Evolutionary conservation across 2,329 filamentous ascomycete species (phyloP).

Genomic region (Fusarium scirpi): DNA sequence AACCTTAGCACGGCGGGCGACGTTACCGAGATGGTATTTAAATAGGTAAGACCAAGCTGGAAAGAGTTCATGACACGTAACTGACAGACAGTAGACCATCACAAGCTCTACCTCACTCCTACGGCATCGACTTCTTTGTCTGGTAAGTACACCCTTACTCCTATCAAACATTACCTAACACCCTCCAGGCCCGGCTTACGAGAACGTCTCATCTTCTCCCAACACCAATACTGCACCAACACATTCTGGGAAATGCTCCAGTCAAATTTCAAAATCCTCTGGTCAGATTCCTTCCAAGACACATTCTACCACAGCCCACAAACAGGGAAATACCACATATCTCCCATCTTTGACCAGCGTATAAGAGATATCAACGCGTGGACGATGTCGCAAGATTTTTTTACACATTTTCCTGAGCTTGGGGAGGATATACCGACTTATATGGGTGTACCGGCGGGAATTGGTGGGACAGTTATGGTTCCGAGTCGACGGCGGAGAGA

Average conservation of each 20-base stretch:
- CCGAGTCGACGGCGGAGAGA: background rate
- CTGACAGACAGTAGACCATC: slow-evolving; percentile 42
- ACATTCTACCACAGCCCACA: slow-evolving; percentile 43
- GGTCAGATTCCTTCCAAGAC: slow-evolving; percentile 45
- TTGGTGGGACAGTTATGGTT: background rate
- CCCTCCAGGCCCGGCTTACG: slow-evolving; percentile 45
- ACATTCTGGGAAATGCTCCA: slow-evolving; percentile 47
- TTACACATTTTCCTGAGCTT: slow-evolving; percentile 46
- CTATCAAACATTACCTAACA: background rate
- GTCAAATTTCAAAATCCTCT: slow-evolving; percentile 40
- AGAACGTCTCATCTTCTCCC: slow-evolving; percentile 48
- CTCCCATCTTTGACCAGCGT: slow-evolving; percentile 42
- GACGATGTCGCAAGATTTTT: slow-evolving; percentile 48
- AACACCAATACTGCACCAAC: slow-evolving; percentile 50
- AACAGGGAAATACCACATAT: slow-evolving; percentile 44
- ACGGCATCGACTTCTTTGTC: slow-evolving; percentile 50
- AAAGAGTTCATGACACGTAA: rapidly evolving
- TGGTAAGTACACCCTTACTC: slow-evolving; percentile 35
- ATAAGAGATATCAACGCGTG: slow-evolving; percentile 47
- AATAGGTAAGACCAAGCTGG: slow-evolving; percentile 37
- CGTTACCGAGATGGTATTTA: slow-evolving; percentile 46
- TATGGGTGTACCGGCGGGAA: background rate
- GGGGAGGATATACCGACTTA: slow-evolving; percentile 48
- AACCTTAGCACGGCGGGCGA: slow-evolving; percentile 27
- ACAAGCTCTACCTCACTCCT: slow-evolving; percentile 46